phyloP scores from a whole-genome alignment of 139 green algal genomes.

The Coelastrella sp. region DNA sequence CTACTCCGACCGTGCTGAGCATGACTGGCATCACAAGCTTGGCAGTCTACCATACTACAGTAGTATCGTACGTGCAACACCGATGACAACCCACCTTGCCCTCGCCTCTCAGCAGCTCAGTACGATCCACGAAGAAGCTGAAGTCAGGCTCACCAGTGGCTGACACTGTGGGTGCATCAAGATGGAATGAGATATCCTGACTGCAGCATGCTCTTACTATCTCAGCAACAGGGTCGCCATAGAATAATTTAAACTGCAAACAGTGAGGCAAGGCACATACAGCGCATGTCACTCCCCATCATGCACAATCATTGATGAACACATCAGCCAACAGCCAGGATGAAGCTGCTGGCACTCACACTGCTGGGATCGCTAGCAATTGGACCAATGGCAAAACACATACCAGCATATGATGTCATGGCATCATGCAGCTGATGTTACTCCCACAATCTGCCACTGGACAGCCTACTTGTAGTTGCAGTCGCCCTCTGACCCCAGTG shows the following conservation, averaged over 20 bases:
- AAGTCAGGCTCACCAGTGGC: constrained; percentile 6
- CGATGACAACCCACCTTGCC: constrained; percentile 5
- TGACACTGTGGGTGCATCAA: neutral
- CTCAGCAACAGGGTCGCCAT: neutral
- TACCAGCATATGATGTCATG: neutral
- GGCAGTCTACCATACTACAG: neutral
- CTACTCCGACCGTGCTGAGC: neutral
- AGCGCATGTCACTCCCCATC: neutral
- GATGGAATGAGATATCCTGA: neutral
- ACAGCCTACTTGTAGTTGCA: neutral
- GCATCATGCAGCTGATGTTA: neutral
- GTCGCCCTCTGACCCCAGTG: neutral
- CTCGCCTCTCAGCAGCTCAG: neutral
- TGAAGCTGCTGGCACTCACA: neutral
- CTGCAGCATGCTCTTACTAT: neutral
- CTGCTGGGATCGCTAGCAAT: neutral
- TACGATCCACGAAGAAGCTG: neutral
- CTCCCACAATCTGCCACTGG: neutral
- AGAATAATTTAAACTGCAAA: neutral
- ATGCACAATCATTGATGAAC: neutral
- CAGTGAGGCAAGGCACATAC: neutral
- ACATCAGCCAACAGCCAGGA: neutral
- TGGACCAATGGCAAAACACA: neutral
- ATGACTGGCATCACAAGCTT: too few relatives aligned
- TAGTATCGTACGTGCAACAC: too few relatives aligned